Conservation (phyloP, 1,139 yeast species). For the Debaryomyces subglobosus region DNA sequence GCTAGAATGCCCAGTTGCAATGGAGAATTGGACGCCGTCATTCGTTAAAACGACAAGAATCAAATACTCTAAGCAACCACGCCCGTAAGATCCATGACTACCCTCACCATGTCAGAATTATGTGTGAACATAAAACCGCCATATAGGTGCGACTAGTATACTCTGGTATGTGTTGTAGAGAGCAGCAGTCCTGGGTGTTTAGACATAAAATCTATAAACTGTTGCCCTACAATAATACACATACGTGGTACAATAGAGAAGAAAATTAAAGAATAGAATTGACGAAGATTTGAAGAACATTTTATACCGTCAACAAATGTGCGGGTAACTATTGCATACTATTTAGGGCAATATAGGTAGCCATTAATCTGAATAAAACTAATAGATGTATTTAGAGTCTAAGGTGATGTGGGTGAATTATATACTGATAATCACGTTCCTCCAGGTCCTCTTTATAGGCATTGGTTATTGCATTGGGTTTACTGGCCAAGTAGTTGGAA, state of each 20-base stretch:
- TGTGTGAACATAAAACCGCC: background rate
- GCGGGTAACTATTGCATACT: slow-evolving; percentile 15
- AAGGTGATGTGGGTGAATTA: background rate
- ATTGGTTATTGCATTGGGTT: slow-evolving; percentile 16
- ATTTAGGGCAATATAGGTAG: background rate
- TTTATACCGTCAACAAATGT: slow-evolving; percentile 7
- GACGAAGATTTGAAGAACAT: background rate
- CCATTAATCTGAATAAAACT: background rate
- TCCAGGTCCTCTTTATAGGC: background rate
- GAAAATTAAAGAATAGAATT: slow-evolving; percentile 8
- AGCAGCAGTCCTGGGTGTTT: slow-evolving; percentile 44
- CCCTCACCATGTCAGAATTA: slow-evolving; percentile 21
- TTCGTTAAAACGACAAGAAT: background rate
- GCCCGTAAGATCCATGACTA: slow-evolving; percentile 52
- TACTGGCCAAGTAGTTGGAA: slow-evolving; percentile 23
- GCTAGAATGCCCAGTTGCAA: slow-evolving; percentile 50
- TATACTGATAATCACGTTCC: background rate
- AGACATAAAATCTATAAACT: slow-evolving; percentile 25
- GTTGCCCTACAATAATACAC: slow-evolving; percentile 59
- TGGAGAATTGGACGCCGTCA: slow-evolving; percentile 14
- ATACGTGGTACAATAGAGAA: slow-evolving; percentile 51
- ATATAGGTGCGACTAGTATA: slow-evolving; percentile 33
- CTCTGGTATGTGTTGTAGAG: slow-evolving; percentile 59
- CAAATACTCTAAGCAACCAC: slow-evolving; percentile 22
- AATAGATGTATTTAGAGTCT: background rate